Conservation (phyloP, 805 yeast species). For the Blastobotrys muscicola region DNA sequence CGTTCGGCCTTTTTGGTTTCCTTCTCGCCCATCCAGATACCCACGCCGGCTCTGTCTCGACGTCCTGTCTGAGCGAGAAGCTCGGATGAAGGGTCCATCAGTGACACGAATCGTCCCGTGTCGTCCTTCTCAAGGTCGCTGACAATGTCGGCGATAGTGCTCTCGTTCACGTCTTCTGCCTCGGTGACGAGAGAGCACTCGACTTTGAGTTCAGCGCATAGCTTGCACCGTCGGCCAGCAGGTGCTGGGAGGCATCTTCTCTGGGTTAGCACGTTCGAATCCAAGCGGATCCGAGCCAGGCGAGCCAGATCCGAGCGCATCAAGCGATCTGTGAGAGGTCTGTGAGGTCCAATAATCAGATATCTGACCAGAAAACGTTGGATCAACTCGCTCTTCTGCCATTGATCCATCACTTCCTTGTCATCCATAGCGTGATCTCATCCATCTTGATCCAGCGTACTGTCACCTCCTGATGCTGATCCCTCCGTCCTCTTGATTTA, state of each 20-base stretch:
- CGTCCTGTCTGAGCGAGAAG: constrained; percentile 14
- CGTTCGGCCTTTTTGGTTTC: neutral
- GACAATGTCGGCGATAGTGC: neutral
- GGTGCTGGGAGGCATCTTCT: constrained; percentile 19
- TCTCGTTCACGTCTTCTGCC: neutral
- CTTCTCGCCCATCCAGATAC: constrained; percentile 15
- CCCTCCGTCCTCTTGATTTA: too few relatives aligned
- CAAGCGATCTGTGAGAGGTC: too few relatives aligned
- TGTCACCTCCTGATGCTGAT: too few relatives aligned
- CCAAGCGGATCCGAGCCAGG: too few relatives aligned
- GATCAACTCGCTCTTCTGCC: too few relatives aligned
- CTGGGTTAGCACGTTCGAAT: constrained; percentile 5
- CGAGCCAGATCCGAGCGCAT: too few relatives aligned
- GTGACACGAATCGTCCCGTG: constrained; percentile 11
- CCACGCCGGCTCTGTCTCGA: constrained; percentile 14
- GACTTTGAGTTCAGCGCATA: constrained; percentile 19
- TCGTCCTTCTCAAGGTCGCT: neutral
- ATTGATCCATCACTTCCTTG: too few relatives aligned
- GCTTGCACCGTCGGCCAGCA: constrained; percentile 18
- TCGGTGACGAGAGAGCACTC: constrained; percentile 16
- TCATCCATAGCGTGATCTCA: too few relatives aligned
- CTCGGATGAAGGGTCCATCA: constrained; percentile 18
- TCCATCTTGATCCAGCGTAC: too few relatives aligned
- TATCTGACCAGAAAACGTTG: too few relatives aligned
- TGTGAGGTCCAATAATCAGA: too few relatives aligned